Evolutionary conservation across 495 filamentous ascomycete species (phyloP).

Genomic region (Trichoderma erinaceum): DNA sequence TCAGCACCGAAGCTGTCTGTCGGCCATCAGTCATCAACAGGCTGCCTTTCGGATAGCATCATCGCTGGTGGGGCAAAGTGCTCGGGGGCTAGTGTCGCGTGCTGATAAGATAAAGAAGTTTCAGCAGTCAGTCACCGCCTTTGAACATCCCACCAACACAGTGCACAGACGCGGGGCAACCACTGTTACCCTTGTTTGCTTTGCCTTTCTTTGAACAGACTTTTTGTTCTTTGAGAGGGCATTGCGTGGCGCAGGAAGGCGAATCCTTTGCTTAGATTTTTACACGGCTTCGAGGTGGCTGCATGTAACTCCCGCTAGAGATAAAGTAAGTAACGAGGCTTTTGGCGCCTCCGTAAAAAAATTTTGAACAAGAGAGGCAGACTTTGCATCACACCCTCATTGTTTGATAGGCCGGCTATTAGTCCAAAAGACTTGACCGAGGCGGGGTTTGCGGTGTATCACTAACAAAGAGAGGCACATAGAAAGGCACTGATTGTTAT

Average conservation of each 20-base stretch:
- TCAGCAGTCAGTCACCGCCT: constrained; percentile 7
- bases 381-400: constrained; percentile 12
- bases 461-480: background rate
- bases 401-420: background rate
- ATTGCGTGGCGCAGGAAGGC: background rate
- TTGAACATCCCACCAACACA: constrained; percentile 12
- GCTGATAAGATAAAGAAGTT: constrained; percentile 4
- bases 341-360: background rate
- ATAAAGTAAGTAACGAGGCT: background rate
- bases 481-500: background rate
- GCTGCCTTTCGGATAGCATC: background rate
- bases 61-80: constrained; percentile 6
- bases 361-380: background rate
- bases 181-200: constrained; percentile 5
- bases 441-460: background rate
- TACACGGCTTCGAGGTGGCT: background rate
- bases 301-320: background rate
- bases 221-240: no score
- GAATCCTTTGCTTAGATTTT: background rate
- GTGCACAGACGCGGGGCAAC: background rate
- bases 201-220: background rate
- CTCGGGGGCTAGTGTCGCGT: constrained; percentile 8
- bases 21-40: constrained; percentile 8
- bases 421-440: background rate
- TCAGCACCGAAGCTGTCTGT: background rate